phyloP scores from a whole-genome alignment of 179 eudicot species.

The Pouteria campechiana region DNA sequence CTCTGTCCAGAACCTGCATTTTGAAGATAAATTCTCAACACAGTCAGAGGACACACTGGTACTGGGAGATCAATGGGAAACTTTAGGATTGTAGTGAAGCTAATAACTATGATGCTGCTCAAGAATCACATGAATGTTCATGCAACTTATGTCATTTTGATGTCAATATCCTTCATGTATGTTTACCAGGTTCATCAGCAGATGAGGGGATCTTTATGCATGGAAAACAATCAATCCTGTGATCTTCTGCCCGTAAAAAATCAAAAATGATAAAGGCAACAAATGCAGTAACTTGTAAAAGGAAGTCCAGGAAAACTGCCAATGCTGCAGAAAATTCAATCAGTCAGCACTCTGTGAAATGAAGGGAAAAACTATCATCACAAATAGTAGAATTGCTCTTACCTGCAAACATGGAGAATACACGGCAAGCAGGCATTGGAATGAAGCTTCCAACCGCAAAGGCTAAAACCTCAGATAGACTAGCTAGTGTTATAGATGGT shows the following conservation, averaged over 20 bases:
- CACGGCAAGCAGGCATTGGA: slow-evolving; percentile 98
- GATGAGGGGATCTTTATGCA: slow-evolving; percentile 51
- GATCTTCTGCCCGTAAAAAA: slow-evolving; percentile 76
- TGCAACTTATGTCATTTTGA: too few relatives aligned
- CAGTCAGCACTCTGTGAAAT: slow-evolving; percentile 7
- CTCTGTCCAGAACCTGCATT: slow-evolving; percentile 40
- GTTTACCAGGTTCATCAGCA: slow-evolving; percentile 25
- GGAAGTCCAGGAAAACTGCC: slow-evolving; percentile 92
- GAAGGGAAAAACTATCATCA: not conserved
- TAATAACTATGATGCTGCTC: too few relatives aligned
- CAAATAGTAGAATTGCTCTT: slow-evolving; percentile 1
- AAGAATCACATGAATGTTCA: too few relatives aligned
- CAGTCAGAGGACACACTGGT: too few relatives aligned
- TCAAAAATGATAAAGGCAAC: slow-evolving; percentile 90
- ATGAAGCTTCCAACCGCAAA: slow-evolving; percentile 98
- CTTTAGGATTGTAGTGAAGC: too few relatives aligned
- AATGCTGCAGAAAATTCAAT: slow-evolving; percentile 81
- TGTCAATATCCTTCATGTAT: slow-evolving; percentile 13
- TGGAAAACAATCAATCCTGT: slow-evolving; percentile 91
- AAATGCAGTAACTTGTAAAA: slow-evolving; percentile 97
- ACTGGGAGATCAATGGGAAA: too few relatives aligned
- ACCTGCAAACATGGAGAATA: slow-evolving; percentile 99
- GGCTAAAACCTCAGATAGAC: slow-evolving; percentile 91
- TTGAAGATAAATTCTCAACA: slow-evolving; percentile 3
- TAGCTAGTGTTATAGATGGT: slow-evolving; percentile 94